phyloP scores from a whole-genome alignment of 129 eudicot species.

The Glebionis coronaria region DNA sequence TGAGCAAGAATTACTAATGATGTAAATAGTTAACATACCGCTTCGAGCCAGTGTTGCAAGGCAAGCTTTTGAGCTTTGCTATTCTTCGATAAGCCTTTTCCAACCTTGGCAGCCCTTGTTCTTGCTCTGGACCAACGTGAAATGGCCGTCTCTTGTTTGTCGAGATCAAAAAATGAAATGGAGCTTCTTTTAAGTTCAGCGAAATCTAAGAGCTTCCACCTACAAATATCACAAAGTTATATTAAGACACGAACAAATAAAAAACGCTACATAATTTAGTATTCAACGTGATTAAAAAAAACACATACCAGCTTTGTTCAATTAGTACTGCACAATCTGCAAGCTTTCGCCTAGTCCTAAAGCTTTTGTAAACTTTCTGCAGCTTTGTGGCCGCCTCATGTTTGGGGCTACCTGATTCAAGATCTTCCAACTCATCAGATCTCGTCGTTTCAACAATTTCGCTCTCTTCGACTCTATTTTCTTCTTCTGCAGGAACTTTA shows the following conservation, averaged over 20 bases:
- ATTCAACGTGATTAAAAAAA: not conserved
- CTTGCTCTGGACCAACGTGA: constrained; percentile 98
- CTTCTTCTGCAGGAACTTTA: constrained; percentile 25
- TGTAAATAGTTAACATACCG: constrained; percentile 48
- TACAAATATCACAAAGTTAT: constrained; percentile 20
- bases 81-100: constrained; percentile 92
- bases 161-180: constrained; percentile 82
- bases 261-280: not conserved
- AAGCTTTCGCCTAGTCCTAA: constrained; percentile 86
- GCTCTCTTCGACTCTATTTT: constrained; percentile 24
- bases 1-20: not conserved
- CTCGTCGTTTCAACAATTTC: constrained; percentile 31
- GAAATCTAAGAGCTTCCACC: constrained; percentile 96
- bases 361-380: constrained; percentile 97
- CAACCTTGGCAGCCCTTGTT: constrained; percentile 98
- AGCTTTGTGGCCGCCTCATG: constrained; percentile 91
- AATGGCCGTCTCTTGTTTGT: constrained; percentile 86
- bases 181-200: constrained; percentile 92
- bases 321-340: constrained; percentile 96
- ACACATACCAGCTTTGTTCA: constrained; percentile 85
- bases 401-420: constrained; percentile 56
- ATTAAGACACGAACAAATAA: not conserved
- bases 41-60: constrained; percentile 97
- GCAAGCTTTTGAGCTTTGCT: constrained; percentile 91
- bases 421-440: constrained; percentile 25